Percentiles rank a stretch among this genome's conserved stretches.
Conservation (phyloP, 1,139 yeast genomes). For the Magnusiomyces tetraspermus region DNA sequence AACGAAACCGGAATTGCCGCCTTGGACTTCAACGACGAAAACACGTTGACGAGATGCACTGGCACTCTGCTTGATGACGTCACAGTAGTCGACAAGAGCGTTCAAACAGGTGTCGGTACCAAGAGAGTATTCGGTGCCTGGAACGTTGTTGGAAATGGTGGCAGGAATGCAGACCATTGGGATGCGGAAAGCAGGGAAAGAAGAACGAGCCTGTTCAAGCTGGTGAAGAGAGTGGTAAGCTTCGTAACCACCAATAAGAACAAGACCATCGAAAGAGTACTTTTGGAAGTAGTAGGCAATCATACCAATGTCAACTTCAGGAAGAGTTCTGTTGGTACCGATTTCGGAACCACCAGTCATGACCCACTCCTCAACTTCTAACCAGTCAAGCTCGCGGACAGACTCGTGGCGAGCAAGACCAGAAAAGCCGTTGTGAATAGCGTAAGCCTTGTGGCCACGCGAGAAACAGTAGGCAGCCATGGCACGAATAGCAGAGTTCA, state of each 20-base stretch:
- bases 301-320: constrained; percentile 73
- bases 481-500: constrained; percentile 87
- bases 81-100: constrained; percentile 84
- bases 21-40: constrained; percentile 94
- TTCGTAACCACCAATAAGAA: constrained; percentile 93
- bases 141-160: constrained; percentile 91
- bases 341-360: constrained; percentile 88
- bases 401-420: constrained; percentile 79
- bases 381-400: constrained; percentile 67
- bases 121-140: constrained; percentile 90
- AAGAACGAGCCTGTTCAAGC: constrained; percentile 57
- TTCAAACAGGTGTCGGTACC: constrained; percentile 94
- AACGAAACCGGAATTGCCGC: constrained; percentile 90
- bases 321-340: constrained; percentile 86
- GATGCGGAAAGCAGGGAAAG: constrained; percentile 83
- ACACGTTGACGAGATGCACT: constrained; percentile 91
- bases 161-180: constrained; percentile 94
- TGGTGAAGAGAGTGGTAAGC: constrained; percentile 78
- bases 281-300: constrained; percentile 87
- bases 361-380: constrained; percentile 84
- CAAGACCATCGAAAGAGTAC: constrained; percentile 71
- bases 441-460: constrained; percentile 82
- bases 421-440: constrained; percentile 85
- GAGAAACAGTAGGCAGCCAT: constrained; percentile 87
- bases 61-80: constrained; percentile 89